Conservation (phyloP, 106 monocot species). For the Triglochin maritima region DNA sequence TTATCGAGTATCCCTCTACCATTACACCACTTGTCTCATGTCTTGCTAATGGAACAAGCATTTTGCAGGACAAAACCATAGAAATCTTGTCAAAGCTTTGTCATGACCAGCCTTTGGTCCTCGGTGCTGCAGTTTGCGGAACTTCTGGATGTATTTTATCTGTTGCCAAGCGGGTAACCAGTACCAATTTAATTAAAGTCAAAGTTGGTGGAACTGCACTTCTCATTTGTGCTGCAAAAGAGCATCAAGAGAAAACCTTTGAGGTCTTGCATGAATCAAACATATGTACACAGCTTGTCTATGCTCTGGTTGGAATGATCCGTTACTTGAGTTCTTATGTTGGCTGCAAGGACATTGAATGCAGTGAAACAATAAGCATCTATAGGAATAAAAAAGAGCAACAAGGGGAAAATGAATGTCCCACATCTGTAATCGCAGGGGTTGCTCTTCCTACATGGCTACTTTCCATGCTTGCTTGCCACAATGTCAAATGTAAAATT, state of each 20-base stretch:
- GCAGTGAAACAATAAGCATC: slow-evolving; percentile 50
- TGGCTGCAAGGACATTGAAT: slow-evolving; percentile 21
- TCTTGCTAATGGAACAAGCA: slow-evolving; percentile 48
- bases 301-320: slow-evolving; percentile 65
- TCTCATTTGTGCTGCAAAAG: slow-evolving; percentile 77
- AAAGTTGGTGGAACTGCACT: slow-evolving; percentile 78
- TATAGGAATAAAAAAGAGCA: slow-evolving; percentile 23
- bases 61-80: slow-evolving; percentile 82
- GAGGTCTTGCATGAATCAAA: slow-evolving; percentile 56
- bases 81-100: slow-evolving; percentile 79
- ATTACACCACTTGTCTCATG: slow-evolving; percentile 65
- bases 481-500: slow-evolving; percentile 40
- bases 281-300: slow-evolving; percentile 45
- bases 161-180: slow-evolving; percentile 51
- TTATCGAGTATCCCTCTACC: slow-evolving; percentile 62
- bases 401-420: slow-evolving; percentile 28
- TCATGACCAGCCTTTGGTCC: slow-evolving; percentile 38
- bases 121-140: slow-evolving; percentile 42
- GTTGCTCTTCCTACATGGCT: slow-evolving; percentile 64
- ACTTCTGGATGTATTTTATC: slow-evolving; percentile 61
- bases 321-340: slow-evolving; percentile 20
- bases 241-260: slow-evolving; percentile 35
- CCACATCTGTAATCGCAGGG: slow-evolving; percentile 50
- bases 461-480: slow-evolving; percentile 64
- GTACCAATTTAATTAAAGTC: slow-evolving; percentile 44